phyloP scores from a whole-genome alignment of 2,329 filamentous ascomycete genomes.

The Exophiala xenobiotica region DNA sequence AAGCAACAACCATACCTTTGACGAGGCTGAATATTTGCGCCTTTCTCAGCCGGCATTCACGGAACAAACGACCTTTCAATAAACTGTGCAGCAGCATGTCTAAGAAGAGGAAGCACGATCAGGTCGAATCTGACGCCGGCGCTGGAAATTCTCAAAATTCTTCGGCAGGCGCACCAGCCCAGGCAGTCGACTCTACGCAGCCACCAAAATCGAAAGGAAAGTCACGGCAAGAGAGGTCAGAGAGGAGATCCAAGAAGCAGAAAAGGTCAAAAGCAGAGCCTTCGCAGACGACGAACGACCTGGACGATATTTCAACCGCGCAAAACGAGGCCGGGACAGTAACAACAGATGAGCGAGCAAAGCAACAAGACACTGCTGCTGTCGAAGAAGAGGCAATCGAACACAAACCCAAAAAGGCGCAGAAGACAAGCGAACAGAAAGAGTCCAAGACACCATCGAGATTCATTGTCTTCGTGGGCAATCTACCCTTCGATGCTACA shows the following conservation, averaged over 20 bases:
- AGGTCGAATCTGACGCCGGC: conserved; percentile 9
- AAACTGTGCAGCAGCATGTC: conserved; percentile 14
- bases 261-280: conserved; percentile 9
- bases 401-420: conserved; percentile 34
- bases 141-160: conserved; percentile 4
- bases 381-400: conserved; percentile 37
- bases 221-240: conserved; percentile 27
- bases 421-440: conserved; percentile 32
- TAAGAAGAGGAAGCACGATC: conserved; percentile 26
- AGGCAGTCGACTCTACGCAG: background rate
- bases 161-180: background rate
- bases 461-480: conserved; percentile 82
- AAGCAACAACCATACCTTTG: background rate
- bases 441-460: conserved; percentile 41
- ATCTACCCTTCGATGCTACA: conserved; percentile 83
- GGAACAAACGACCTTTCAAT: background rate
- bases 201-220: conserved; percentile 21
- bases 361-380: background rate
- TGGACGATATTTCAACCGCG: too few relatives aligned
- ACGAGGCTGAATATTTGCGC: background rate
- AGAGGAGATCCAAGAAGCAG: conserved; percentile 28
- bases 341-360: background rate
- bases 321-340: background rate
- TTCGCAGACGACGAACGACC: background rate
- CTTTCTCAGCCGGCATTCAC: background rate